Conservation (phyloP, 2,329 filamentous ascomycete species). For the Xylaria sp. region DNA sequence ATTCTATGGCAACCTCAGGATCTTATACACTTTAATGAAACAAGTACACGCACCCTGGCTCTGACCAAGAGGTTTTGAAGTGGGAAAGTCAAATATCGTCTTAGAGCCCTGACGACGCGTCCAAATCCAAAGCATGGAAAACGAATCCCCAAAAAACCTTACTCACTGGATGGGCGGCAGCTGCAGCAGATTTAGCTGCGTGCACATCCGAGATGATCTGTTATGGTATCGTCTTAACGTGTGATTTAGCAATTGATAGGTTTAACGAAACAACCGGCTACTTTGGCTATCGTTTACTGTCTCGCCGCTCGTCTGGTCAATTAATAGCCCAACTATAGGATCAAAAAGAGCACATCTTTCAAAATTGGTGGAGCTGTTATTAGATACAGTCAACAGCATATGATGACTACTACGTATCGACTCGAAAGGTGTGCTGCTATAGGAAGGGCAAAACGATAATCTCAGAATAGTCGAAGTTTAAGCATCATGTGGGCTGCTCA, state of each 20-base stretch:
- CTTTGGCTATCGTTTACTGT: not conserved
- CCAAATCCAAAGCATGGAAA: constrained; percentile 6
- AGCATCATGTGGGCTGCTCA: not conserved
- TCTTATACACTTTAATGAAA: constrained; percentile 19
- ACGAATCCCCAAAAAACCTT: not conserved
- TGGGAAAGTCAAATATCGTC: constrained; percentile 14
- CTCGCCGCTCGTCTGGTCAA: not conserved
- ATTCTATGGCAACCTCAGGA: not conserved
- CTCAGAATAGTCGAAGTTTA: constrained; percentile 15
- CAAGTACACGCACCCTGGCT: not conserved
- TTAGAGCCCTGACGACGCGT: not conserved
- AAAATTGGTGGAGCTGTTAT: no score
- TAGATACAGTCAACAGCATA: no score
- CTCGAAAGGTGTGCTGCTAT: not conserved
- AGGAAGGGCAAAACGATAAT: not conserved
- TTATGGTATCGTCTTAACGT: not conserved
- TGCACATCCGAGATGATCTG: not conserved
- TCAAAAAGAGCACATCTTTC: no score
- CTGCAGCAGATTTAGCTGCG: not conserved
- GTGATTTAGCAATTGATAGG: not conserved
- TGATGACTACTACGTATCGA: no score
- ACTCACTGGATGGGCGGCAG: not conserved
- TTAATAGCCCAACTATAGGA: no score
- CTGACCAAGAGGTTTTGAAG: not conserved
- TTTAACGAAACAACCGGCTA: not conserved